Evolutionary conservation across 78 protist species (phyloP).

Genomic region (Dictyostelium intermedium): DNA sequence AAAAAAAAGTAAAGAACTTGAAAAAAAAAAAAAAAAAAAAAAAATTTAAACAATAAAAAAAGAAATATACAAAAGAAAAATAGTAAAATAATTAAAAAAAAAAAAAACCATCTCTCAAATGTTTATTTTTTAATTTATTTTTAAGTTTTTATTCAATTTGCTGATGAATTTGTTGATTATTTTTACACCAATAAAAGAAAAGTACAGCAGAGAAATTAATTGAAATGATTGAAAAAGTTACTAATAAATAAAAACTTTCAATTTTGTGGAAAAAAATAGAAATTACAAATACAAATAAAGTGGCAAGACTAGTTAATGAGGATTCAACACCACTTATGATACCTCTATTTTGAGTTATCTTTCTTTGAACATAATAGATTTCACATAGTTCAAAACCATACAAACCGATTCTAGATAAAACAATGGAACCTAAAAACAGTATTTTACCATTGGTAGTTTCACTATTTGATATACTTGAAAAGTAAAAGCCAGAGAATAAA

Average conservation of each 20-base stretch:
- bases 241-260: background rate
- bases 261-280: background rate
- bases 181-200: background rate
- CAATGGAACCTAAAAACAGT: background rate
- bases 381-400: constrained; percentile 46
- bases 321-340: constrained; percentile 43
- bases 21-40: too few species aligned
- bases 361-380: constrained; percentile 22
- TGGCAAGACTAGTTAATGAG: constrained; percentile 15
- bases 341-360: constrained; percentile 9
- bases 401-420: constrained; percentile 28
- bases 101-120: too few species aligned
- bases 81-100: background rate
- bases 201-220: background rate
- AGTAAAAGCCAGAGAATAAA: background rate
- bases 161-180: background rate
- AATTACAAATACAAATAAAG: background rate
- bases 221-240: background rate
- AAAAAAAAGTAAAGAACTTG: too few species aligned
- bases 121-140: too few species aligned
- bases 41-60: too few species aligned
- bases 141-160: background rate
- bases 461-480: background rate
- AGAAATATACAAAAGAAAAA: too few species aligned
- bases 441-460: background rate